Conservation (phyloP, 345 rosid genomes). For the Lumnitzera racemosa region DNA sequence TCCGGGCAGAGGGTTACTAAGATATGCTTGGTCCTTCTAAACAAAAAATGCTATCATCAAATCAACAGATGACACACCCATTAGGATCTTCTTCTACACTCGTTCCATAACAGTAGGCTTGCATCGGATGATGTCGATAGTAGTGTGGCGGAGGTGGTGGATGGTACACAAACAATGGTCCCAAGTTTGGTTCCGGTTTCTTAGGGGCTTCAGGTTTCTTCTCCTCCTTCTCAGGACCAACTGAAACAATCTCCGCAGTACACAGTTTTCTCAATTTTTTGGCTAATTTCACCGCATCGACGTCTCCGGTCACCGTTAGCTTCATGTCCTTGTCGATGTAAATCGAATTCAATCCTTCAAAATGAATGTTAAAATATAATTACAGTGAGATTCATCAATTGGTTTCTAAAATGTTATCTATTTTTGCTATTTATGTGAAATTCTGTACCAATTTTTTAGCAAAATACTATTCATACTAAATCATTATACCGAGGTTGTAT, state of each 20-base stretch:
- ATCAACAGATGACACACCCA: conserved; percentile 16
- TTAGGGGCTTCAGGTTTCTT: conserved; percentile 9
- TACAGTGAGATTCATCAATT: background rate
- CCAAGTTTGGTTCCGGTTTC: background rate
- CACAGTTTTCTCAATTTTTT: conserved; percentile 16
- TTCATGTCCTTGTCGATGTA: conserved; percentile 14
- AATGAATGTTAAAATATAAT: background rate
- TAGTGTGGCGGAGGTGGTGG: background rate
- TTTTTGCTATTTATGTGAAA: too few species aligned
- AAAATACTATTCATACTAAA: too few species aligned
- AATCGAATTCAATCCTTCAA: conserved; percentile 14
- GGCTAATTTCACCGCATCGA: conserved; percentile 11
- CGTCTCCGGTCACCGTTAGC: conserved; percentile 15
- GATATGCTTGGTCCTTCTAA: background rate
- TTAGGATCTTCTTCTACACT: conserved; percentile 16
- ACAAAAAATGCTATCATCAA: background rate
- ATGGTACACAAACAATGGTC: background rate
- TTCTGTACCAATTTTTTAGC: too few species aligned
- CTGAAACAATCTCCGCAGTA: conserved; percentile 3
- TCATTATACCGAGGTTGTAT: too few species aligned
- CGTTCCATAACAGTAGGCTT: background rate
- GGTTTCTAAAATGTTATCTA: too few species aligned
- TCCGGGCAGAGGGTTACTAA: too few species aligned
- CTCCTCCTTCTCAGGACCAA: conserved; percentile 19
- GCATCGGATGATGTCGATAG: background rate